Evolutionary conservation across 1,139 yeast species (phyloP).

Genomic region (Chernovozyma sophiae-reginae): DNA sequence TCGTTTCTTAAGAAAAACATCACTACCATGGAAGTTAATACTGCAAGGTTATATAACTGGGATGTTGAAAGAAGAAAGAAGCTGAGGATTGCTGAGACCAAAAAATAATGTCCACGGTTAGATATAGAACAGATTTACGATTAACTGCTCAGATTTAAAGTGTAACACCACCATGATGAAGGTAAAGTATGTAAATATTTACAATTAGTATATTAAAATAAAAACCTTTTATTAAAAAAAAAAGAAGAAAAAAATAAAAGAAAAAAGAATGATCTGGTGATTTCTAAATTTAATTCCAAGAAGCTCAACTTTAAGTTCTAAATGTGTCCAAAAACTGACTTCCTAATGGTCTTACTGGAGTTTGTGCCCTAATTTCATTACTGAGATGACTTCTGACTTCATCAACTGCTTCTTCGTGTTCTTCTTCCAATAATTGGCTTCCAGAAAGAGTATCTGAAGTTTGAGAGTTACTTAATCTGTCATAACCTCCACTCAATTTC

Average conservation of each 20-base stretch:
- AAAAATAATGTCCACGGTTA: no score
- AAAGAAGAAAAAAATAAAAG: no score
- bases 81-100: conserved; percentile 32
- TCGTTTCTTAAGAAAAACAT: conserved; percentile 88
- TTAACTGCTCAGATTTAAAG: no score
- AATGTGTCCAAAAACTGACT: conserved; percentile 58
- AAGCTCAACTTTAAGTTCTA: conserved; percentile 29
- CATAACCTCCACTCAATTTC: conserved; percentile 2
- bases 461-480: neutral
- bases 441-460: neutral
- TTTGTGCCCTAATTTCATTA: conserved; percentile 41
- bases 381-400: conserved; percentile 19
- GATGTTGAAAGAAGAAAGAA: conserved; percentile 80
- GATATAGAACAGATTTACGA: no score
- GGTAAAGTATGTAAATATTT: neutral
- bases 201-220: neutral
- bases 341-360: conserved; percentile 57
- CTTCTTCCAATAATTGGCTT: conserved; percentile 13
- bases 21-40: conserved; percentile 96
- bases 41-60: conserved; percentile 95
- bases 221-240: neutral
- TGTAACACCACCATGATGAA: no score
- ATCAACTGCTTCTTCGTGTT: conserved; percentile 23
- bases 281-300: no score
- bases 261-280: no score